Conservation (phyloP, 1,284 basidiomycete genomes). For the Lignosus rhinocerotis region DNA sequence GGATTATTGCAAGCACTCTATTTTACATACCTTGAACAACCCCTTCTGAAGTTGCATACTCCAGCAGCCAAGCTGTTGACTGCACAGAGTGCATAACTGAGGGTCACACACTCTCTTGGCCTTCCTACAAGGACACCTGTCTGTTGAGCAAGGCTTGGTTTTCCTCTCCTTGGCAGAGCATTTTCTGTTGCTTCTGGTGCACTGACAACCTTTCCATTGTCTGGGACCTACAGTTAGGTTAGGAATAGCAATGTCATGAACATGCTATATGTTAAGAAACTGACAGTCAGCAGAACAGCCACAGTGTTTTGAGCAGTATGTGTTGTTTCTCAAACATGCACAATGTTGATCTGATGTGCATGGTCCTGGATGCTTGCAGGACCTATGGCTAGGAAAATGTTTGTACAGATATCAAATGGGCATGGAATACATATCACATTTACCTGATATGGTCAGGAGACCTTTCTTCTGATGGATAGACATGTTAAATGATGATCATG, state of each 20-base stretch:
- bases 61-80: slow-evolving; percentile 34
- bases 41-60: slow-evolving; percentile 48
- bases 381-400: slow-evolving; percentile 8
- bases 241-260: too few relatives aligned
- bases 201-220: slow-evolving; percentile 47
- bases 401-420: too few relatives aligned
- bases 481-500: too few relatives aligned
- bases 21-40: slow-evolving; percentile 37
- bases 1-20: too few relatives aligned
- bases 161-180: slow-evolving; percentile 16
- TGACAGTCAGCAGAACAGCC: slow-evolving; percentile 42
- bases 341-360: slow-evolving; percentile 40
- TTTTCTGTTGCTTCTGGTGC: slow-evolving; percentile 19
- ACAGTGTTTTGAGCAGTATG: slow-evolving; percentile 43
- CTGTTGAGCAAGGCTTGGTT: slow-evolving; percentile 29
- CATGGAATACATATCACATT: too few relatives aligned
- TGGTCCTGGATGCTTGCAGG: slow-evolving; percentile 48
- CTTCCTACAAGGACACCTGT: slow-evolving; percentile 45
- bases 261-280: not conserved
- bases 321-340: slow-evolving; percentile 38
- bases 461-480: too few relatives aligned
- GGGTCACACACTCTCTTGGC: slow-evolving; percentile 52
- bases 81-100: slow-evolving; percentile 42
- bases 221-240: slow-evolving; percentile 35
- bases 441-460: too few relatives aligned